Evolutionary conservation across 148 eudicot genomes (phyloP).

Genomic region (Gaultheria prostrata): DNA sequence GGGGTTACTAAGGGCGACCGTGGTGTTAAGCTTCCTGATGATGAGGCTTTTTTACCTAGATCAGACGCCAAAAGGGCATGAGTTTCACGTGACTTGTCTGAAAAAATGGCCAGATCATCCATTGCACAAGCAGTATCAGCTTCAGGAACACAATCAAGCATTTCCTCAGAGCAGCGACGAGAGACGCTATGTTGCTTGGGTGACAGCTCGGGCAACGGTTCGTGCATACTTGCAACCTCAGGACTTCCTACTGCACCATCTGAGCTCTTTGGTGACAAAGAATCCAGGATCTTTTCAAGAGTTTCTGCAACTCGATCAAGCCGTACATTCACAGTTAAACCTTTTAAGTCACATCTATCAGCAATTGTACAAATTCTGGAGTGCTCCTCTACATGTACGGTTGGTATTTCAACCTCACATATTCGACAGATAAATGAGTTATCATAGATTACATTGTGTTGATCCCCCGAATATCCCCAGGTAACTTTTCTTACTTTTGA

Average conservation of each 20-base stretch:
- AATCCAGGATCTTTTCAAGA: constrained; percentile 80
- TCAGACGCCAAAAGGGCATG: constrained; percentile 32
- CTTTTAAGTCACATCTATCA: constrained; percentile 95
- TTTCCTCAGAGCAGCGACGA: constrained; percentile 47
- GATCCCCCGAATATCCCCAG: constrained; percentile 71
- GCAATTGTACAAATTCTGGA: constrained; percentile 97
- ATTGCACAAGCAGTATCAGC: constrained; percentile 41
- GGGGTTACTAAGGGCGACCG: constrained; percentile 88
- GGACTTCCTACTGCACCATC: constrained; percentile 49
- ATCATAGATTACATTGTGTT: constrained; percentile 53
- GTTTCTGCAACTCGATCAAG: constrained; percentile 92
- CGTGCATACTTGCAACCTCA: constrained; percentile 44
- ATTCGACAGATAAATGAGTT: constrained; percentile 87
- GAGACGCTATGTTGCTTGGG: constrained; percentile 43
- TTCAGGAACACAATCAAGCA: constrained; percentile 53
- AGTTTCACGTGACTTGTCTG: constrained; percentile 36
- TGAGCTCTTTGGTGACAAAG: constrained; percentile 69
- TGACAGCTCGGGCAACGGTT: constrained; percentile 49
- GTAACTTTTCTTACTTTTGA: constrained; percentile 37
- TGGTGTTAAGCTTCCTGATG: constrained; percentile 79
- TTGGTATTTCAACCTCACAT: constrained; percentile 98
- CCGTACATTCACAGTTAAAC: constrained; percentile 74
- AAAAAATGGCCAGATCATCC: constrained; percentile 39
- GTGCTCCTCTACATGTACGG: constrained; percentile 88
- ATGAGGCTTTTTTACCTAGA: constrained; percentile 47